phyloP scores from a whole-genome alignment of 2,329 filamentous ascomycete genomes.

The Venturia asperata region DNA sequence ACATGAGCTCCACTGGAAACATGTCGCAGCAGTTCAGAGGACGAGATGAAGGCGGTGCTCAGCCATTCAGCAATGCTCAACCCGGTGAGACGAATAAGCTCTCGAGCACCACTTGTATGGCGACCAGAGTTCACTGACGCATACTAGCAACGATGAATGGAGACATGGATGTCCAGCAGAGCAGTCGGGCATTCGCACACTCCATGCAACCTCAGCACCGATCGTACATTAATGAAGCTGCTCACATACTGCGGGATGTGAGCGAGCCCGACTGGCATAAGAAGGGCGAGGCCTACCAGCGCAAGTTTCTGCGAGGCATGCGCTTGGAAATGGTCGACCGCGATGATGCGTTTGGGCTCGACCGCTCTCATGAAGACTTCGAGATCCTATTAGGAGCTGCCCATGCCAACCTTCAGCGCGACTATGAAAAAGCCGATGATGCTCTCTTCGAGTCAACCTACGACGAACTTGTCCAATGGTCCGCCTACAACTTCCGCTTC shows the following conservation, averaged over 20 bases:
- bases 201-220: not conserved
- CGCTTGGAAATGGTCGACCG: not conserved
- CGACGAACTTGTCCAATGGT: not conserved
- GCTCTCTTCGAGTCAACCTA: not conserved
- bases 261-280: not conserved
- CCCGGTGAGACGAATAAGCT: not conserved
- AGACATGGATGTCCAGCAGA: not conserved
- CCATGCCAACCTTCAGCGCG: not conserved
- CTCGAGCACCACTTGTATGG: not conserved
- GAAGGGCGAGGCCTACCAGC: not conserved
- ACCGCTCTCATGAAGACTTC: not conserved
- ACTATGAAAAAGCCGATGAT: not conserved
- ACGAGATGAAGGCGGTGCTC: not conserved
- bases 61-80: not conserved
- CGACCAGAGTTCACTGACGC: not conserved
- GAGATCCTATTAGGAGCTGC: not conserved
- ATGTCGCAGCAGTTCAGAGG: not conserved
- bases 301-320: conserved; percentile 1
- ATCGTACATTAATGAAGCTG: not conserved
- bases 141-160: not conserved
- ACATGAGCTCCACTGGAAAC: not conserved
- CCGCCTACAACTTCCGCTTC: not conserved
- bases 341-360: not conserved
- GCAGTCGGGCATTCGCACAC: not conserved
- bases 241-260: not conserved